phyloP scores from a whole-genome alignment of 1,284 basidiomycete species.

The Melampsora americana region DNA sequence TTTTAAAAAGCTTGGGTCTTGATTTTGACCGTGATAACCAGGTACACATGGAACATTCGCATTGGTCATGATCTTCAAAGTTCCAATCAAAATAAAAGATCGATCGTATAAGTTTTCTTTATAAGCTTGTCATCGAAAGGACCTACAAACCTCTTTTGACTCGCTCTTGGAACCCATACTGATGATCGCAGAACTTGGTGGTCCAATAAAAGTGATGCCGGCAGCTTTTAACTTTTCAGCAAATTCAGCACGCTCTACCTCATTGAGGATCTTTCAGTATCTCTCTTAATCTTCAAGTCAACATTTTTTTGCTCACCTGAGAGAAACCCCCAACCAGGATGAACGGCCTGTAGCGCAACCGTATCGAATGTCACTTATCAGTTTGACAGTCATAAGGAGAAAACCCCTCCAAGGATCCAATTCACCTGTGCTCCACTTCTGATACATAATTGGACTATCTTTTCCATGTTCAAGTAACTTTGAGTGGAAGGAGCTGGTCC shows the following conservation, averaged over 20 bases:
- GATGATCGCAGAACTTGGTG: slow-evolving; percentile 53
- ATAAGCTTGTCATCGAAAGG: not conserved
- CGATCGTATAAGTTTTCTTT: not conserved
- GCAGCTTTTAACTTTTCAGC: slow-evolving; percentile 47
- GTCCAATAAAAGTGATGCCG: slow-evolving; percentile 54
- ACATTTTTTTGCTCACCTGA: slow-evolving; percentile 16
- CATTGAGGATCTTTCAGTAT: not conserved
- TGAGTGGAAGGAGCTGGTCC: slow-evolving; percentile 81
- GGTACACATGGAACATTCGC: slow-evolving; percentile 91
- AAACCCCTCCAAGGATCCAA: not conserved
- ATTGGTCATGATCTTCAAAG: slow-evolving; percentile 68
- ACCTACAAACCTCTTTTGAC: slow-evolving; percentile 33
- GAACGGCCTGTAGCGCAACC: slow-evolving; percentile 26
- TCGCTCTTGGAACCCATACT: slow-evolving; percentile 77
- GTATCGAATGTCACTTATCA: slow-evolving; percentile 24
- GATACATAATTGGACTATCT: slow-evolving; percentile 76
- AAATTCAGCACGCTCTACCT: slow-evolving; percentile 57
- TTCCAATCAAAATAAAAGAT: not conserved
- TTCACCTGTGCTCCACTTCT: slow-evolving; percentile 74
- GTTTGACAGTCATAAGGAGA: slow-evolving; percentile 48
- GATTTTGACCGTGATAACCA: slow-evolving; percentile 76
- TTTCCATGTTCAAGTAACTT: slow-evolving; percentile 84
- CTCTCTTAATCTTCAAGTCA: no score
- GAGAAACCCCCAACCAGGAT: slow-evolving; percentile 43
- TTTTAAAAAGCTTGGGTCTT: slow-evolving; percentile 66